Conservation (phyloP, 306 rosid species). For the Acmispon strigosus region DNA sequence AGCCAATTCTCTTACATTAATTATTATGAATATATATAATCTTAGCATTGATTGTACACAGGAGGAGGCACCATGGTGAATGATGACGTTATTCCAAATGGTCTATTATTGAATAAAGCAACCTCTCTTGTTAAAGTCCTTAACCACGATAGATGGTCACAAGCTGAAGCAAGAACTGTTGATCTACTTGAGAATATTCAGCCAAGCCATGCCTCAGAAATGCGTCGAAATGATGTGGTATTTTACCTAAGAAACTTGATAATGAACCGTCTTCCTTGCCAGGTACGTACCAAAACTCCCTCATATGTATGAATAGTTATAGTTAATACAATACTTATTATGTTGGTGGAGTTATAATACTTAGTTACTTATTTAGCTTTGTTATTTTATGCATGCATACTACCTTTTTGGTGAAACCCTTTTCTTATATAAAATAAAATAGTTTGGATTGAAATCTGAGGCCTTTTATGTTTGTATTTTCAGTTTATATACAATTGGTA, state of each 20-base stretch:
- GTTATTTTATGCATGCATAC: too few species aligned
- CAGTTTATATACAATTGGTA: too few species aligned
- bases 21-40: too few species aligned
- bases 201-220: constrained; percentile 53
- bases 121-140: constrained; percentile 39
- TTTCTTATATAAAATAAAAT: too few species aligned
- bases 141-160: constrained; percentile 48
- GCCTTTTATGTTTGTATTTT: too few species aligned
- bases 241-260: constrained; percentile 51
- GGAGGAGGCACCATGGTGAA: constrained; percentile 40
- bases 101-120: constrained; percentile 44
- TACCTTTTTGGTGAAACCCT: too few species aligned
- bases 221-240: constrained; percentile 44
- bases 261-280: constrained; percentile 40
- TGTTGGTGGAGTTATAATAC: too few species aligned
- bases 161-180: constrained; percentile 54
- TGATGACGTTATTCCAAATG: constrained; percentile 57
- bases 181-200: constrained; percentile 57
- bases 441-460: too few species aligned
- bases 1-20: too few species aligned
- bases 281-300: constrained; percentile 32
- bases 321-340: too few species aligned
- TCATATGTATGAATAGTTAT: too few species aligned
- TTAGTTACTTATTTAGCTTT: too few species aligned
- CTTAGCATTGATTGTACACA: constrained; percentile 48